Evolutionary conservation across 495 filamentous ascomycete species (phyloP).

Genomic region (Physcia stellaris): DNA sequence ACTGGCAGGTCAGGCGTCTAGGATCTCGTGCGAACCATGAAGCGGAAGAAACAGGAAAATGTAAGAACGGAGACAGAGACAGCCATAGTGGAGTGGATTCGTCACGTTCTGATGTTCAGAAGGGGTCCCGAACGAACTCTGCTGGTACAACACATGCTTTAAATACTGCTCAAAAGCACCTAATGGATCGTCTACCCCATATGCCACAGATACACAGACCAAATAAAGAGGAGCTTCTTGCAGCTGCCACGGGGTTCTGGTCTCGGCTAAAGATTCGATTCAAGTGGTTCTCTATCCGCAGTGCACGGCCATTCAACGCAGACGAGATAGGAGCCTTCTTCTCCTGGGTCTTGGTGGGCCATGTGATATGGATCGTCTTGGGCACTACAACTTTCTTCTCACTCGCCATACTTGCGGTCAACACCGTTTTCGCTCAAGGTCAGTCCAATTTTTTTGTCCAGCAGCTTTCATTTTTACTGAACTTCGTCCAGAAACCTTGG

Average conservation of each 20-base stretch:
- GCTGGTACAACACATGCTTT: too few species aligned
- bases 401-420: conserved; percentile 72
- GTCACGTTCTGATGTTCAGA: too few species aligned
- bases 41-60: too few species aligned
- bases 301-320: conserved; percentile 85
- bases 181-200: conserved; percentile 51
- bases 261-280: conserved; percentile 82
- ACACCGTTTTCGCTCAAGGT: conserved; percentile 94
- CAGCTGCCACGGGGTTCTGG: conserved; percentile 85
- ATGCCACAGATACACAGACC: conserved; percentile 69
- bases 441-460: conserved; percentile 13
- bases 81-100: too few species aligned
- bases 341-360: conserved; percentile 87
- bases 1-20: too few species aligned
- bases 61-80: too few species aligned
- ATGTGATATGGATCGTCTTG: conserved; percentile 85
- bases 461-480: background rate
- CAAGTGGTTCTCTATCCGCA: conserved; percentile 95
- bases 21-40: too few species aligned
- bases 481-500: conserved; percentile 64
- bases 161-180: conserved; percentile 26
- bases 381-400: conserved; percentile 98
- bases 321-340: conserved; percentile 93
- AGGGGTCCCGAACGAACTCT: too few species aligned
- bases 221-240: conserved; percentile 84